A percentile compares a stretch with the other conserved stretches of the same genome.
These are phyloP conservation scores for Ganoderma sinense DNA, from an alignment of 1,284 basidiomycete species.

Conservation along the genomic window DNA sequence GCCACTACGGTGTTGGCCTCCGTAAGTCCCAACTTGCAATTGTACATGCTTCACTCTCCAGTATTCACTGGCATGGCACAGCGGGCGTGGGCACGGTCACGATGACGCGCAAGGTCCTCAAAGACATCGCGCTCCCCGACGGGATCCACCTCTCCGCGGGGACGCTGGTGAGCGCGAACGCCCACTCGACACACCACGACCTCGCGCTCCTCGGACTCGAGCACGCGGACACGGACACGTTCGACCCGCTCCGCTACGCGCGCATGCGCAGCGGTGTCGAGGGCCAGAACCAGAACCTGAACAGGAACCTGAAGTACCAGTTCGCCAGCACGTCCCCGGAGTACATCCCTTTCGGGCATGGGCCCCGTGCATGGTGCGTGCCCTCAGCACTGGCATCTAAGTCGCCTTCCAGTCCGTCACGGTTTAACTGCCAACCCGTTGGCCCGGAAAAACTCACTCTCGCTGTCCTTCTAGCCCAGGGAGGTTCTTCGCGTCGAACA, in stretches of 20 bases:
- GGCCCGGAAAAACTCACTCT: too few species aligned
- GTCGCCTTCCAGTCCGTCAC: too few species aligned
- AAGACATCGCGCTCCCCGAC: slow-evolving; percentile 49
- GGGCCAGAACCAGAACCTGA: slow-evolving; percentile 30
- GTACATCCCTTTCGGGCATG: slow-evolving; percentile 42
- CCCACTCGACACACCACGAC: slow-evolving; percentile 22
- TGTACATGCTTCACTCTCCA: too few species aligned
- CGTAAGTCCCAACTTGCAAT: too few species aligned
- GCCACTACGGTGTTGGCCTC: slow-evolving; percentile 41
- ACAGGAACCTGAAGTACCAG: slow-evolving; percentile 34
- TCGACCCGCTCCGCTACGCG: slow-evolving; percentile 55
- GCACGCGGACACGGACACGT: slow-evolving; percentile 29
- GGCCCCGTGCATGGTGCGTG: neutral
- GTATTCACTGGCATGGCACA: too few species aligned
- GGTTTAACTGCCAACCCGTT: too few species aligned
- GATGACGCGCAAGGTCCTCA: slow-evolving; percentile 44
- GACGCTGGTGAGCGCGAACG: slow-evolving; percentile 1
- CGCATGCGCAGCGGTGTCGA: slow-evolving; percentile 41
- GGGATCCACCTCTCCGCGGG: slow-evolving; percentile 50
- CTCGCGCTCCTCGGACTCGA: slow-evolving; percentile 16
- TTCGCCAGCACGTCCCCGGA: slow-evolving; percentile 33
- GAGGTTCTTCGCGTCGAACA: slow-evolving; percentile 54
- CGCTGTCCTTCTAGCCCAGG: slow-evolving; percentile 42
- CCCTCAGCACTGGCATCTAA: too few species aligned
- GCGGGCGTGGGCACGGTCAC: slow-evolving; percentile 33